Evolutionary conservation across 345 rosid species (phyloP).

Genomic region (Geranium brycei): DNA sequence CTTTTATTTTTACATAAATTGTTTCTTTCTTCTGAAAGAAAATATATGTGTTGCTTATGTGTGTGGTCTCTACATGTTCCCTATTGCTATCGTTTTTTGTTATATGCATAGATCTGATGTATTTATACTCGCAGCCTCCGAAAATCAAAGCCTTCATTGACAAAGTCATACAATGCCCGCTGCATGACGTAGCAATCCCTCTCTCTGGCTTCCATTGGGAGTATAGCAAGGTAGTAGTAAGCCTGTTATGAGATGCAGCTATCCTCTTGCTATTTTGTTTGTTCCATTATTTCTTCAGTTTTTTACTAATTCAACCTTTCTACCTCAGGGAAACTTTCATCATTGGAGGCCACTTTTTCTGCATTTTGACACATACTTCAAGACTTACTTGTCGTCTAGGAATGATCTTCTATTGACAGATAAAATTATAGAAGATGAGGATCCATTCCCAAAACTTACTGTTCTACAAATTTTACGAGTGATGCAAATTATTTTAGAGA

Average conservation of each 20-base stretch:
- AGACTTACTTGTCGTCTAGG: constrained; percentile 64
- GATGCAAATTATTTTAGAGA: constrained; percentile 83
- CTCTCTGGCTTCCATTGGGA: constrained; percentile 94
- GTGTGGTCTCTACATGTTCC: background rate
- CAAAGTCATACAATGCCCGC: constrained; percentile 91
- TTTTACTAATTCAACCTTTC: constrained; percentile 18
- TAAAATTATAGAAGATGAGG: constrained; percentile 50
- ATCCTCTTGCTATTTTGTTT: background rate
- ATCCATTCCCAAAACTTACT: constrained; percentile 66
- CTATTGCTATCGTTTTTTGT: background rate
- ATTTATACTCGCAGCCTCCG: constrained; percentile 52
- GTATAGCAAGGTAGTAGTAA: constrained; percentile 54
- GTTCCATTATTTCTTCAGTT: background rate
- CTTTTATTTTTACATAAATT: no score
- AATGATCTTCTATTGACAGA: constrained; percentile 74
- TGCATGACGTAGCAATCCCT: constrained; percentile 92
- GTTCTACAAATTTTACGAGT: constrained; percentile 79
- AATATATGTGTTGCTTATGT: background rate
- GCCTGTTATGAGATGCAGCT: background rate
- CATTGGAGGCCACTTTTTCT: constrained; percentile 94
- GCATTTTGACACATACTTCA: constrained; percentile 86
- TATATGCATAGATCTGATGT: constrained; percentile 8
- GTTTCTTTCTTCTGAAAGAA: no score
- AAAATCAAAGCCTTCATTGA: constrained; percentile 77
- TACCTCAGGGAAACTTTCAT: constrained; percentile 78